These are phyloP conservation scores for Athelia psychrophila DNA, from an alignment of 1,284 basidiomycete genomes.

Conservation along the genomic window DNA sequence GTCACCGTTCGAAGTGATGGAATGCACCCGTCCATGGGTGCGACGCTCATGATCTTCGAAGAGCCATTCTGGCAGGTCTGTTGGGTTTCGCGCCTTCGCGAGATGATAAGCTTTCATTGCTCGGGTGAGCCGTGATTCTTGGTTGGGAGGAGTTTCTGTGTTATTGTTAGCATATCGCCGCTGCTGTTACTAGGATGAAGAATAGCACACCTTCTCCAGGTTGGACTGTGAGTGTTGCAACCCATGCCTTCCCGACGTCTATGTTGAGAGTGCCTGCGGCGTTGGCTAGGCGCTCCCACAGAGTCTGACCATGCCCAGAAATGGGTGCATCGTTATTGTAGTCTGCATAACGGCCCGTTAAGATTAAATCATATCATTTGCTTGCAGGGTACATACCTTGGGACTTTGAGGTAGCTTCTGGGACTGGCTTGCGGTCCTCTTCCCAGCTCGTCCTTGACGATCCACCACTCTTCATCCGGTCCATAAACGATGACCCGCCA, in stretches of 20 bases:
- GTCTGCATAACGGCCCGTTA: background rate
- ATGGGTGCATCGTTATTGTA: slow-evolving; percentile 10
- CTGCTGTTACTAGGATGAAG: background rate
- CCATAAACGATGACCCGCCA: slow-evolving; percentile 17
- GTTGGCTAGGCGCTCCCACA: slow-evolving; percentile 56
- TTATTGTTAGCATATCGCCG: background rate
- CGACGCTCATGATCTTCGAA: slow-evolving; percentile 56
- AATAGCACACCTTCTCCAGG: slow-evolving; percentile 47
- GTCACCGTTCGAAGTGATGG: background rate
- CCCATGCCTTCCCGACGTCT: slow-evolving; percentile 57
- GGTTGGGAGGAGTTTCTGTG: slow-evolving; percentile 52
- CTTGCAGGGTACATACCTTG: slow-evolving; percentile 9
- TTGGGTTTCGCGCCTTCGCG: slow-evolving; percentile 50
- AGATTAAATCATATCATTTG: background rate
- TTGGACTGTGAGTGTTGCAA: slow-evolving; percentile 36
- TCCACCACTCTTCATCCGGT: slow-evolving; percentile 21
- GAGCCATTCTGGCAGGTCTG: slow-evolving; percentile 67
- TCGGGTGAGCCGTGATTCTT: slow-evolving; percentile 58
- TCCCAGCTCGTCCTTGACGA: slow-evolving; percentile 48
- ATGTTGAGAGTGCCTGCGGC: slow-evolving; percentile 53
- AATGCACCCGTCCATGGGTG: slow-evolving; percentile 17
- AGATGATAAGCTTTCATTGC: slow-evolving; percentile 69
- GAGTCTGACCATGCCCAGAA: slow-evolving; percentile 36
- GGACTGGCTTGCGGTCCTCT: slow-evolving; percentile 24
- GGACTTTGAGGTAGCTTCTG: slow-evolving; percentile 7